phyloP scores from a whole-genome alignment of 148 eudicot genomes.

The Camellia japonica region DNA sequence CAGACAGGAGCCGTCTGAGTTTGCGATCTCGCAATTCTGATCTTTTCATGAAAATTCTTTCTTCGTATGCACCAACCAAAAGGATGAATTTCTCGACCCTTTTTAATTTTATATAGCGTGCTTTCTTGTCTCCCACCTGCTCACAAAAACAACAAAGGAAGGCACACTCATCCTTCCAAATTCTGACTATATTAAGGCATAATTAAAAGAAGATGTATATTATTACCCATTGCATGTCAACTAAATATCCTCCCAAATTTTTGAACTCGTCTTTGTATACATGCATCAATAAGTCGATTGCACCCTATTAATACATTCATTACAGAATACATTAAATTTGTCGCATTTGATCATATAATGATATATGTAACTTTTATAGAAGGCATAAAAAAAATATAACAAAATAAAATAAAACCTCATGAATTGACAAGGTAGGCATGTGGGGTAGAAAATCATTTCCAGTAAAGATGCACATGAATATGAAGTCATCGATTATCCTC shows the following conservation, averaged over 20 bases:
- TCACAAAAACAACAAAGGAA: background rate
- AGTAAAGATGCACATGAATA: conserved; percentile 53
- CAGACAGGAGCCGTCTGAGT: conserved; percentile 22
- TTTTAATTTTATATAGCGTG: conserved; percentile 34
- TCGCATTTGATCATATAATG: background rate
- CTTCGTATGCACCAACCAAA: conserved; percentile 32
- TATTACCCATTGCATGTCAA: conserved; percentile 37
- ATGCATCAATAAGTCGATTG: conserved; percentile 37
- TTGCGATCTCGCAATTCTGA: conserved; percentile 24
- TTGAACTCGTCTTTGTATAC: conserved; percentile 44
- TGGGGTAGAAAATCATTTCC: conserved; percentile 60
- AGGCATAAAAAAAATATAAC: background rate
- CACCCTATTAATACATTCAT: conserved; percentile 26
- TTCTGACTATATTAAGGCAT: no score
- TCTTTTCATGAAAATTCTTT: conserved; percentile 36
- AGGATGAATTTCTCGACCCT: conserved; percentile 53
- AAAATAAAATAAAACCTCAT: conserved; percentile 30
- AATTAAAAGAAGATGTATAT: background rate
- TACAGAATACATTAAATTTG: background rate
- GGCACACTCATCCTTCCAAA: no score
- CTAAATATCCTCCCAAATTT: conserved; percentile 45
- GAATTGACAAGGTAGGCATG: conserved; percentile 42
- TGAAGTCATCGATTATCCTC: conserved; percentile 46
- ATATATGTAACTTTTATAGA: background rate
- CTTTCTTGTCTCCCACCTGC: conserved; percentile 43